Evolutionary conservation across 2,329 filamentous ascomycete species (phyloP), one percentile per base, ranked within the genome.

Genomic region (Microascus cirrosus): DNA sequence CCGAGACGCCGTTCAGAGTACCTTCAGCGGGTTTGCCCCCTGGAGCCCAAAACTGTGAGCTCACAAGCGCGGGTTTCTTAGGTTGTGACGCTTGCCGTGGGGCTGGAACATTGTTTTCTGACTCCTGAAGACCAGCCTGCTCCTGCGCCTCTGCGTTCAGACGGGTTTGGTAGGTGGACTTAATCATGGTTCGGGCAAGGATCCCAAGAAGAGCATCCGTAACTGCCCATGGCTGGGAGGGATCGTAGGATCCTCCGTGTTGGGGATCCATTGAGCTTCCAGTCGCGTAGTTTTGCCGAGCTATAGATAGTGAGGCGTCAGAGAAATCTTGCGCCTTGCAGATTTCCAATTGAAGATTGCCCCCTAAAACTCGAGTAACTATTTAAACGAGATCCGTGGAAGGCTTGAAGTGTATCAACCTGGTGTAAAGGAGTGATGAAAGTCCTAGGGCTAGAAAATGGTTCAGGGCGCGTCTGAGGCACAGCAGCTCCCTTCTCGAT

Each of bases 181-280:
- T 36, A 34, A 57, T 48, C 34, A 57, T 32, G n/a, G 55, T 52
- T 32, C 55, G 25, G 10, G 55, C 55, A 5, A 57, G 48, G 34
- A 57, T 57, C 39, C 55, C 55, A 20, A 52, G 42, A n/a, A 57
- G 55, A 53, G 55, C 55, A 57, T 57, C 55, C 32, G 55, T 57
- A n/a, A 53, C 48, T 39, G 55, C 55, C 55, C 55, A 57, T 18
- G 55, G 55, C 28, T 48, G 45, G n/a, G 55, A 52, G 28, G 55
- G 55, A 32, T 57, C 55, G 36, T 57, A 57, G 32, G 55, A 32
- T 57, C 35, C 28, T 36, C 48, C 55, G 12, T 35, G 48, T 25
- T 35, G 32, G 12, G 45, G 34, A 53, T 57, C 55, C 55, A 57
- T 57, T 34, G 35, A 53, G 55, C 34, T 12, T 39, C 34, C 39